Conservation (phyloP, 2,329 filamentous ascomycete species). For the Colletotrichum melonis region DNA sequence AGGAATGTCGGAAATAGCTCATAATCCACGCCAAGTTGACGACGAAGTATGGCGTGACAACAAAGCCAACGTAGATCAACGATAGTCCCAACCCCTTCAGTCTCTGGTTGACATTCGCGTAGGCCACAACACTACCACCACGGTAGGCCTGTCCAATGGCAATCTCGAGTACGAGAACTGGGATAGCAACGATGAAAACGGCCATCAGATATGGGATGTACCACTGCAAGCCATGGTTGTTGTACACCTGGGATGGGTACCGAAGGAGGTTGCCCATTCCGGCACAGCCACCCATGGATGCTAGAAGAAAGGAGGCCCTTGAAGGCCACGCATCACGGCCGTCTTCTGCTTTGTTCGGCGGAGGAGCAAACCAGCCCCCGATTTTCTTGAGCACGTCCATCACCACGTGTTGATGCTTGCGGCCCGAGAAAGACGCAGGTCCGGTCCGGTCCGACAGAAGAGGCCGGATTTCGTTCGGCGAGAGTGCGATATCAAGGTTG, state of each 20-base stretch:
- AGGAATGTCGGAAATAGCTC: constrained; percentile 67
- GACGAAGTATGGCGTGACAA: constrained; percentile 68
- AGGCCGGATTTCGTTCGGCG: background rate
- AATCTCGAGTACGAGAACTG: constrained; percentile 66
- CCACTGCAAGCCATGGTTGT: constrained; percentile 70
- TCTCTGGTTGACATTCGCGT: constrained; percentile 62
- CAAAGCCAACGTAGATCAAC: constrained; percentile 62
- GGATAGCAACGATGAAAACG: constrained; percentile 66
- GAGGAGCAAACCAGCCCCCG: constrained; percentile 47
- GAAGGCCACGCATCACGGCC: constrained; percentile 67
- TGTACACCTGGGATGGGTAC: constrained; percentile 69
- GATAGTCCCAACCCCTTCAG: constrained; percentile 66
- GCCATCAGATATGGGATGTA: constrained; percentile 68
- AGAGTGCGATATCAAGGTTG: background rate
- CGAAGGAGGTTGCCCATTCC: constrained; percentile 69
- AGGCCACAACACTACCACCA: constrained; percentile 65
- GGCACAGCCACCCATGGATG: constrained; percentile 68
- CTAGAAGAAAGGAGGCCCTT: constrained; percentile 64
- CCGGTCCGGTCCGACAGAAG: background rate
- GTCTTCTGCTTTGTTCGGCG: constrained; percentile 50
- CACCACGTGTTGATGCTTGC: background rate
- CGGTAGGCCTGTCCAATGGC: constrained; percentile 77
- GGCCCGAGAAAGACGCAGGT: background rate
- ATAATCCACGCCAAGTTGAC: constrained; percentile 70
- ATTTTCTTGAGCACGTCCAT: constrained; percentile 43